Evolutionary conservation across 2,329 filamentous ascomycete genomes (phyloP).

Genomic region (Aotearoamyces nothofagi): DNA sequence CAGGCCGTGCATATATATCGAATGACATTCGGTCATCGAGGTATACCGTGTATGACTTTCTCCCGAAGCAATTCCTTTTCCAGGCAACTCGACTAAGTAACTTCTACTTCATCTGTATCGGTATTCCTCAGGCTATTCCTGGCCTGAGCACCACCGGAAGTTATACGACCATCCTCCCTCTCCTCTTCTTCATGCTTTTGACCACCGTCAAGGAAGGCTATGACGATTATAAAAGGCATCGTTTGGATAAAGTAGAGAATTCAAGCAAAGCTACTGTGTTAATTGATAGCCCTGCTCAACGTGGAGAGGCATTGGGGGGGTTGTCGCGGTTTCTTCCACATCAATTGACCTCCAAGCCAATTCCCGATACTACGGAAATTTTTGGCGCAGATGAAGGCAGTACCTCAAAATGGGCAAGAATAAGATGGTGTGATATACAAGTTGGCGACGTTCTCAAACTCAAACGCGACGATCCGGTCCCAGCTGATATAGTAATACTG

Average conservation of each 20-base stretch:
- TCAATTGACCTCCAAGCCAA: too few species aligned
- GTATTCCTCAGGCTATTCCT: conserved; percentile 79
- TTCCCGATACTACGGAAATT: conserved; percentile 30
- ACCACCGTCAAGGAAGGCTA: conserved; percentile 88
- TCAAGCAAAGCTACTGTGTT: conserved; percentile 53
- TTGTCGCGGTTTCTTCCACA: conserved; percentile 37
- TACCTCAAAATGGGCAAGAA: conserved; percentile 34
- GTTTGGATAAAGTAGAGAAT: conserved; percentile 76
- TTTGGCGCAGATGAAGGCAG: conserved; percentile 33
- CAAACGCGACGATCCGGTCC: conserved; percentile 60
- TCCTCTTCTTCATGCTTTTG: conserved; percentile 68
- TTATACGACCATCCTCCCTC: conserved; percentile 72
- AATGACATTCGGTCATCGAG: conserved; percentile 82
- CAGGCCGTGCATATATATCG: conserved; percentile 53
- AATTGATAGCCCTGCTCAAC: conserved; percentile 9
- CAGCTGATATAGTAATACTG: conserved; percentile 69
- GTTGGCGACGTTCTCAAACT: conserved; percentile 59
- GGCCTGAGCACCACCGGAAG: conserved; percentile 78
- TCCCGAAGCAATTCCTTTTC: conserved; percentile 75
- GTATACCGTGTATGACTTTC: conserved; percentile 79
- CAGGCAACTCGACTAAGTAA: conserved; percentile 92
- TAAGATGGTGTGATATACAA: conserved; percentile 53
- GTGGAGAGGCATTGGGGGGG: conserved; percentile 32
- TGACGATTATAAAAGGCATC: conserved; percentile 73
- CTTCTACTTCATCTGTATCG: conserved; percentile 84